These are phyloP conservation scores for Pichia nanzhaoensis DNA, from an alignment of 805 yeast genomes.

Conservation along the genomic window DNA sequence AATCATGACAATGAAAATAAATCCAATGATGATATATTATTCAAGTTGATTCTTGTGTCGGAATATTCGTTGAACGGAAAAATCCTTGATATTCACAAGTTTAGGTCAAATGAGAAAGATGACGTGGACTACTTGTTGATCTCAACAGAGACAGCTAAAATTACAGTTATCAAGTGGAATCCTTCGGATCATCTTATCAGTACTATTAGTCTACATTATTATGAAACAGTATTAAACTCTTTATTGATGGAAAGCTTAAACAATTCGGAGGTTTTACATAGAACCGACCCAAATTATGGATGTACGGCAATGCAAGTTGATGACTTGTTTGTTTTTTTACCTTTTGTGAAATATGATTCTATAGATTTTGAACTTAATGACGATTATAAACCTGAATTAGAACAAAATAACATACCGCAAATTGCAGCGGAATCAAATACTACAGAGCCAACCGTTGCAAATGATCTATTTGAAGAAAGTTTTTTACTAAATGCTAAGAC, in stretches of 20 bases:
- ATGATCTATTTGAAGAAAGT: constrained; percentile 43
- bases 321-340: constrained; percentile 66
- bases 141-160: constrained; percentile 67
- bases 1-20: background rate
- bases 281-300: constrained; percentile 55
- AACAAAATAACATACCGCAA: constrained; percentile 2
- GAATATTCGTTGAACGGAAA: constrained; percentile 71
- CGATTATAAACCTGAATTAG: constrained; percentile 14
- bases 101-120: constrained; percentile 42
- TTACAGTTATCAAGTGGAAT: constrained; percentile 74
- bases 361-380: constrained; percentile 33
- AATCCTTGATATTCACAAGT: constrained; percentile 48
- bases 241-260: constrained; percentile 37
- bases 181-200: constrained; percentile 41
- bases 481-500: constrained; percentile 50
- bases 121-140: constrained; percentile 54
- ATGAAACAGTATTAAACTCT: constrained; percentile 60
- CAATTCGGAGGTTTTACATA: constrained; percentile 37
- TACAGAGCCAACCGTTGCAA: constrained; percentile 7
- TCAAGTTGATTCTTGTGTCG: constrained; percentile 39
- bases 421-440: constrained; percentile 7
- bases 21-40: background rate
- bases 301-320: constrained; percentile 55
- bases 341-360: constrained; percentile 43
- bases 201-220: constrained; percentile 79